phyloP scores from a whole-genome alignment of 306 rosid genomes.

The Prosopis cineraria region DNA sequence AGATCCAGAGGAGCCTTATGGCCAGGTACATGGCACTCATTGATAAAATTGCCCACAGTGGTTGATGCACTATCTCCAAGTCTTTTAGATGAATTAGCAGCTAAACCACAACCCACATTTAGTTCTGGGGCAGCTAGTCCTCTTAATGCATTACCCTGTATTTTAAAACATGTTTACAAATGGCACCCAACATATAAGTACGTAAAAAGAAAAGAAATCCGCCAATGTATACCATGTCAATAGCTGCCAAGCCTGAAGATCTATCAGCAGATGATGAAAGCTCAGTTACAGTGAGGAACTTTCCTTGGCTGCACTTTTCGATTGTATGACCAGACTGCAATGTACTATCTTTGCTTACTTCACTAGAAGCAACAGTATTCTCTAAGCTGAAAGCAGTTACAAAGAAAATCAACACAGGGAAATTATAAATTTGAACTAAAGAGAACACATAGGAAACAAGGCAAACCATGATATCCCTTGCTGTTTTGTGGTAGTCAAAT shows the following conservation, averaged over 20 bases:
- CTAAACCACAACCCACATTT: slow-evolving; percentile 39
- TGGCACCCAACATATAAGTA: slow-evolving; percentile 9
- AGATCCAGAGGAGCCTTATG: slow-evolving; percentile 87
- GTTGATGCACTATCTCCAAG: slow-evolving; percentile 41
- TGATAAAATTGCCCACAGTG: slow-evolving; percentile 44
- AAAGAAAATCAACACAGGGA: slow-evolving; percentile 26
- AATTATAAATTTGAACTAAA: neutral
- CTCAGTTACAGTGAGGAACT: slow-evolving; percentile 78
- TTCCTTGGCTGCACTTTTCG: slow-evolving; percentile 63
- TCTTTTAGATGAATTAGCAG: slow-evolving; percentile 50
- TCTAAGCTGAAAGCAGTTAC: slow-evolving; percentile 51
- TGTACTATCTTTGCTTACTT: slow-evolving; percentile 36
- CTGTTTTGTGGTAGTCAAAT: slow-evolving; percentile 45
- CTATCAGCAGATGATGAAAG: slow-evolving; percentile 64
- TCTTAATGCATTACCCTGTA: slow-evolving; percentile 82
- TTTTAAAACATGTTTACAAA: slow-evolving; percentile 13
- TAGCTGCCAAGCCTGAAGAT: slow-evolving; percentile 54
- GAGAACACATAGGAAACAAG: slow-evolving; percentile 22
- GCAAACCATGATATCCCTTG: slow-evolving; percentile 56
- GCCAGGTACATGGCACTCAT: slow-evolving; percentile 59
- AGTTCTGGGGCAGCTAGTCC: slow-evolving; percentile 63
- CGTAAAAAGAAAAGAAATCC: slow-evolving; percentile 3
- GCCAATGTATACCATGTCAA: slow-evolving; percentile 70
- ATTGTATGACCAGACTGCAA: slow-evolving; percentile 47
- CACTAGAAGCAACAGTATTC: slow-evolving; percentile 39